phyloP scores from a whole-genome alignment of 2,329 filamentous ascomycete species.

The Neofusicoccum kwambonambiense region DNA sequence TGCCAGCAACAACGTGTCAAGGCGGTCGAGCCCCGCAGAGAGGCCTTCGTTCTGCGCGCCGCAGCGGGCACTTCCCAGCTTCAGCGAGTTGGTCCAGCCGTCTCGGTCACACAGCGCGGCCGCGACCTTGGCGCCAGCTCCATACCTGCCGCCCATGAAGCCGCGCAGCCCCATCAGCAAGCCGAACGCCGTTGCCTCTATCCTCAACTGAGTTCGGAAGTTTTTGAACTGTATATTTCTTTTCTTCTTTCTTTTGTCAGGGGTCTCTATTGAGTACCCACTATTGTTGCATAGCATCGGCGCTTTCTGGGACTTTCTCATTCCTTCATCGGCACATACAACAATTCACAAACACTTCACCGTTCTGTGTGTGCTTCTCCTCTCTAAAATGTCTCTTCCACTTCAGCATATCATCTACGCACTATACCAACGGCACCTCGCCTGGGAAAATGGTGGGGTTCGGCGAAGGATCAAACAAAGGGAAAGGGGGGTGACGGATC shows the following conservation, averaged over 20 bases:
- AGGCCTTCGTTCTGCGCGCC: background rate
- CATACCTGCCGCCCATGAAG: constrained; percentile 23
- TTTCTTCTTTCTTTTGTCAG: constrained; percentile 1
- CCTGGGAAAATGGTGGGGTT: background rate
- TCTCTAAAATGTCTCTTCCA: background rate
- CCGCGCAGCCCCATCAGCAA: constrained; percentile 7
- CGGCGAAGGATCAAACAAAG: background rate
- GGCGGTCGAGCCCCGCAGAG: constrained; percentile 19
- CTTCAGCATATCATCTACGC: background rate
- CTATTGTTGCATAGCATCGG: constrained; percentile 17
- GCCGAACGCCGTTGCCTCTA: constrained; percentile 11
- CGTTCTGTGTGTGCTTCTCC: background rate
- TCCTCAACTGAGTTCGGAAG: constrained; percentile 1
- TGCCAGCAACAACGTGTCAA: background rate
- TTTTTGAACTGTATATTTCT: background rate
- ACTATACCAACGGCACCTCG: constrained; percentile 16
- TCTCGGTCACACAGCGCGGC: constrained; percentile 23
- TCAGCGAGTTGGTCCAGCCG: constrained; percentile 33
- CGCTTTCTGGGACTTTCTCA: background rate
- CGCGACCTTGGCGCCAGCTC: background rate
- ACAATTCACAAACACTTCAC: background rate
- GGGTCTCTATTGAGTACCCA: background rate
- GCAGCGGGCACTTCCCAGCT: constrained; percentile 34
- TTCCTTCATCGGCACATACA: background rate
- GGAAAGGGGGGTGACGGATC: background rate